Base-by-base conservation (phyloP, 352 stramenopile genomes). In the Globisporangium lucens region DNA sequence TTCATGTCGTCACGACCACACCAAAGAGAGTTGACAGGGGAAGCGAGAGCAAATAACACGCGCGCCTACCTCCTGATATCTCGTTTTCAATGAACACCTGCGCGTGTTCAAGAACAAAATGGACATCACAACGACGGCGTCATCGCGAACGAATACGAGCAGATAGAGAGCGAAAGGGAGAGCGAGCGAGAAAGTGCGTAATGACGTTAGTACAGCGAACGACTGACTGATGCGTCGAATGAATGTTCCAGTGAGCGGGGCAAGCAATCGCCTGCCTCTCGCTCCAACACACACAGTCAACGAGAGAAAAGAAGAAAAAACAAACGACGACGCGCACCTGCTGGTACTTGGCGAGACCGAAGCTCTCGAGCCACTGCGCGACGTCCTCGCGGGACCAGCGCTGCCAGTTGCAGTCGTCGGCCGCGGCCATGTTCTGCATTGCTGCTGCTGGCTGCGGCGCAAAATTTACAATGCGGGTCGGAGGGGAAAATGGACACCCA, bases 41-140 rank as follows among this genome's bases (percentile, higher is more conserved):
- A 3, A 13, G 15, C 43, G 24, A 46, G 24, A 13, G 5, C 43
- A 51, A 46, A 51, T 2, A 55, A 57, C 35, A 61, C 27, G 10
- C 12, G 29, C 20, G n/a, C 71, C 46, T 64, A 79, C 74, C 74
- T 56, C 80, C 80, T 10, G 76, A 75, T 55, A 87, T 86, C 65
- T 89, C 82, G 55, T 89, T 85, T 22, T 73, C 69, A 10, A 76
- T 67, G 64, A 89, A 89, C 58, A 82, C 63, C 75, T 81, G 56
- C 24, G 22, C 20, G 47, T 49, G 17, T 43, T 46, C 30, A 60
- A 35, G 55, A 22, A 6, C 2, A 35, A 36, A 13, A 43, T 6
- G n/a, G 49, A 8, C 7, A 33, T 10, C 29, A 20, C 20, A 60
- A 29, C 30, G 13, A 17, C 15, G 17, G 7, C 17, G 22, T 5